These are phyloP conservation scores for Acrodontium crateriforme DNA, from an alignment of 2,329 filamentous ascomycete genomes.

Conservation along the genomic window DNA sequence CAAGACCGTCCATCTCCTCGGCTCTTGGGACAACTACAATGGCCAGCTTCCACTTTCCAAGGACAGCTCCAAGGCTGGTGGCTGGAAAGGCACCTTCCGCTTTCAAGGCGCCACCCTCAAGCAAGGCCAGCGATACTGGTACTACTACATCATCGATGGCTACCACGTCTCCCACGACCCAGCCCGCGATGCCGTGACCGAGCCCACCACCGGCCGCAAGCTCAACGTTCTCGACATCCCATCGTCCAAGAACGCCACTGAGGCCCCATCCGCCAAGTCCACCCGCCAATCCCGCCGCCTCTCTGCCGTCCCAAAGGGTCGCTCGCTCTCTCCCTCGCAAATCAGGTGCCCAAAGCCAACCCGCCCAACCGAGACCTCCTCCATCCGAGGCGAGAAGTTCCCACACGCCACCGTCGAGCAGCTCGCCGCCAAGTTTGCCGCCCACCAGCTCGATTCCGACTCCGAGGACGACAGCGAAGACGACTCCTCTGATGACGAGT, in stretches of 20 bases:
- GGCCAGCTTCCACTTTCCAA: conserved; percentile 90
- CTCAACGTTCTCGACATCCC: conserved; percentile 96
- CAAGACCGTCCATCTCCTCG: conserved; percentile 94
- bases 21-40: conserved; percentile 95
- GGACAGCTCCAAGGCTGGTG: conserved; percentile 68
- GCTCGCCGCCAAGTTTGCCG: conserved; percentile 49
- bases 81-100: conserved; percentile 92
- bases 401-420: conserved; percentile 62
- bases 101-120: conserved; percentile 80
- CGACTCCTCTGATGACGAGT: conserved; percentile 24
- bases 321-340: conserved; percentile 73
- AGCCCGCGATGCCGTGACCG: conserved; percentile 72
- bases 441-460: conserved; percentile 41
- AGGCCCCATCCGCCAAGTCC: conserved; percentile 24
- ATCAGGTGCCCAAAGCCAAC: conserved; percentile 85
- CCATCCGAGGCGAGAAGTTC: conserved; percentile 75
- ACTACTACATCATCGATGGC: conserved; percentile 99
- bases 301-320: conserved; percentile 71
- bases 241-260: conserved; percentile 34
- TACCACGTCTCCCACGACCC: conserved; percentile 98
- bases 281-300: conserved; percentile 33
- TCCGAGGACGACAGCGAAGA: conserved; percentile 25
- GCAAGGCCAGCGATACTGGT: conserved; percentile 93
- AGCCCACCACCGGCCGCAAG: conserved; percentile 92
- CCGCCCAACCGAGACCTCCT: conserved; percentile 72